Conservation (phyloP, 2,329 filamentous ascomycete species). For the Chalaropsis ovoidea region DNA sequence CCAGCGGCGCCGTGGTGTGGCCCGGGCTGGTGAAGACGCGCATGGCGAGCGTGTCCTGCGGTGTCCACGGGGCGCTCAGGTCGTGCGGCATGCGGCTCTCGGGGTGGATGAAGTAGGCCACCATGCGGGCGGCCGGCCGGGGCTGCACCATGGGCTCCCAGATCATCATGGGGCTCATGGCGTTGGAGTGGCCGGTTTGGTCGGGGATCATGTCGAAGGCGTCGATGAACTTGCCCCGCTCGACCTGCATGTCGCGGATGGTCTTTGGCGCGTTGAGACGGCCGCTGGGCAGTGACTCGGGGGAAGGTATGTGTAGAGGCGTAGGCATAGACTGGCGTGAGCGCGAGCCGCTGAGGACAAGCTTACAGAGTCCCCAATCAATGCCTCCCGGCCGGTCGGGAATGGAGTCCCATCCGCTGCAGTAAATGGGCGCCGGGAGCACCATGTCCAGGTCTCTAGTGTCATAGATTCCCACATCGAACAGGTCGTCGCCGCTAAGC, state of each 20-base stretch:
- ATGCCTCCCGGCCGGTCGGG: background rate
- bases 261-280: background rate
- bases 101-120: constrained; percentile 16
- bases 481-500: constrained; percentile 13
- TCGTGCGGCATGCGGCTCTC: constrained; percentile 9
- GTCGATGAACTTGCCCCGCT: constrained; percentile 6
- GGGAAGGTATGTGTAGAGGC: background rate
- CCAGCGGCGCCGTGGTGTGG: constrained; percentile 11
- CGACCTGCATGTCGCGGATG: constrained; percentile 12
- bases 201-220: constrained; percentile 10
- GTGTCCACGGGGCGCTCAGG: constrained; percentile 10
- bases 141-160: constrained; percentile 17
- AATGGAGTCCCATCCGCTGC: constrained; percentile 10
- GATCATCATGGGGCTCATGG: constrained; percentile 12
- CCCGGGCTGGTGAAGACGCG: constrained; percentile 18
- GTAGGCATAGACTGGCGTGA: background rate
- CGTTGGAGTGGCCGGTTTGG: constrained; percentile 17
- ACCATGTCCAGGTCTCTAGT: background rate
- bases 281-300: background rate
- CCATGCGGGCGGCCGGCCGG: constrained; percentile 6
- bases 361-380: constrained; percentile 11
- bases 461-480: constrained; percentile 17
- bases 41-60: constrained; percentile 8
- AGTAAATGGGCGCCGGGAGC: constrained; percentile 12
- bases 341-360: background rate